These are phyloP conservation scores for Dryadomyces quercus-mongolicae DNA, from an alignment of 2,329 filamentous ascomycete genomes.

Conservation along the genomic window DNA sequence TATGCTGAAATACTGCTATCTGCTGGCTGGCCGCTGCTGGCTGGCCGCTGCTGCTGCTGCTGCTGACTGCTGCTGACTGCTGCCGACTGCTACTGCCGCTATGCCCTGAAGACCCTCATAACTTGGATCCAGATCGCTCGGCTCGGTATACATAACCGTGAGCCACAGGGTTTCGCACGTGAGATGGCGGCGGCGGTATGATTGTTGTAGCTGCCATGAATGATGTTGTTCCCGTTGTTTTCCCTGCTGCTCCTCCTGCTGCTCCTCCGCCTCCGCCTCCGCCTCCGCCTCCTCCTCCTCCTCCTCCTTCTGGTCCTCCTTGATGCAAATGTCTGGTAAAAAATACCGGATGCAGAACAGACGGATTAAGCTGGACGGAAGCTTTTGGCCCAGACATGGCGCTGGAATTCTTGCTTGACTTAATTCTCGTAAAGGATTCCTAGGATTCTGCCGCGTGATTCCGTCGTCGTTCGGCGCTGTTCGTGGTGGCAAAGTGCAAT, in stretches of 20 bases:
- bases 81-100: not conserved
- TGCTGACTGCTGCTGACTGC: too few relatives aligned
- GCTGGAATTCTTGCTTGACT: too few relatives aligned
- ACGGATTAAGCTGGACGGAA: constrained; percentile 36
- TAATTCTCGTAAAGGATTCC: too few relatives aligned
- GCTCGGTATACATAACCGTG: constrained; percentile 49
- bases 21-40: not conserved
- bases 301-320: constrained; percentile 12
- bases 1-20: not conserved
- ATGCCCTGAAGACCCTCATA: constrained; percentile 3
- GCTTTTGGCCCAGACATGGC: not conserved
- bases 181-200: constrained; percentile 1
- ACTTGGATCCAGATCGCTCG: constrained; percentile 6
- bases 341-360: constrained; percentile 61
- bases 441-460: too few relatives aligned
- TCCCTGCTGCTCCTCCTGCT: constrained; percentile 5
- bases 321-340: constrained; percentile 54
- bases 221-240: constrained; percentile 7
- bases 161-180: constrained; percentile 36
- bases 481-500: too few relatives aligned
- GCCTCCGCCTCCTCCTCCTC: too few relatives aligned
- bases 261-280: constrained; percentile 10
- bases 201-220: not conserved
- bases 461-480: too few relatives aligned
- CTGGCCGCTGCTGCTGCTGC: not conserved